A percentile compares a stretch with the other conserved stretches of the same genome.
These are phyloP conservation scores for Petrea volubilis DNA, from an alignment of 257 asterid species.

Conservation along the genomic window DNA sequence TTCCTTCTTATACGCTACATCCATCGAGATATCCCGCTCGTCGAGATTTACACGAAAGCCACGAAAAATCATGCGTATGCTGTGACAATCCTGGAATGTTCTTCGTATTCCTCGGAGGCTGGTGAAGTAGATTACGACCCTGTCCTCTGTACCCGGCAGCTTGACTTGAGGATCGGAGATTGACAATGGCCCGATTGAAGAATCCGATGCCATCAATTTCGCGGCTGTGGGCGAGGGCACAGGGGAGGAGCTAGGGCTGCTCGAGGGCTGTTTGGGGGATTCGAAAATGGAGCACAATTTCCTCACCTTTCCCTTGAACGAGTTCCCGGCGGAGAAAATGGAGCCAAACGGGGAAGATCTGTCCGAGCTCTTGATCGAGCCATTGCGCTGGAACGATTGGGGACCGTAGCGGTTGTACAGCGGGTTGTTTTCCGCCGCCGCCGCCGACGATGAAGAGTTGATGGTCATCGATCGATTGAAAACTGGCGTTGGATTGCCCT, in stretches of 20 bases:
- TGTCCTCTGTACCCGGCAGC: conserved; percentile 72
- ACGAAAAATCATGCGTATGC: conserved; percentile 59
- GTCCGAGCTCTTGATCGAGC: conserved; percentile 47
- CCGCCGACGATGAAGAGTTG: conserved; percentile 23
- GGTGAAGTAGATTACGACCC: conserved; percentile 77
- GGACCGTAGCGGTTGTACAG: conserved; percentile 12
- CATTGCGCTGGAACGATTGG: conserved; percentile 46
- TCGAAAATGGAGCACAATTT: conserved; percentile 64
- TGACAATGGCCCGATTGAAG: neutral
- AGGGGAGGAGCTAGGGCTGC: conserved; percentile 12
- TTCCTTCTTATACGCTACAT: conserved; percentile 57
- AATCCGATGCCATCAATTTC: conserved; percentile 11
- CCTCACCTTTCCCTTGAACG: conserved; percentile 61
- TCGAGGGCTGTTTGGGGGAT: conserved; percentile 33
- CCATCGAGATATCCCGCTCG: conserved; percentile 85
- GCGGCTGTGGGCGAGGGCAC: conserved; percentile 22
- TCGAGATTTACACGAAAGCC: conserved; percentile 63
- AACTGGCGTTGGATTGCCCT: conserved; percentile 29
- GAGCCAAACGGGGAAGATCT: conserved; percentile 37
- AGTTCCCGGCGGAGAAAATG: conserved; percentile 34
- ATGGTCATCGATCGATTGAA: conserved; percentile 55
- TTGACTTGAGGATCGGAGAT: conserved; percentile 22
- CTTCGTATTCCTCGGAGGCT: conserved; percentile 80
- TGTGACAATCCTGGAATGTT: conserved; percentile 74
- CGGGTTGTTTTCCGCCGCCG: conserved; percentile 39